phyloP scores from a whole-genome alignment of 768 basidiomycete species.

The Xanthoconium purpureum region DNA sequence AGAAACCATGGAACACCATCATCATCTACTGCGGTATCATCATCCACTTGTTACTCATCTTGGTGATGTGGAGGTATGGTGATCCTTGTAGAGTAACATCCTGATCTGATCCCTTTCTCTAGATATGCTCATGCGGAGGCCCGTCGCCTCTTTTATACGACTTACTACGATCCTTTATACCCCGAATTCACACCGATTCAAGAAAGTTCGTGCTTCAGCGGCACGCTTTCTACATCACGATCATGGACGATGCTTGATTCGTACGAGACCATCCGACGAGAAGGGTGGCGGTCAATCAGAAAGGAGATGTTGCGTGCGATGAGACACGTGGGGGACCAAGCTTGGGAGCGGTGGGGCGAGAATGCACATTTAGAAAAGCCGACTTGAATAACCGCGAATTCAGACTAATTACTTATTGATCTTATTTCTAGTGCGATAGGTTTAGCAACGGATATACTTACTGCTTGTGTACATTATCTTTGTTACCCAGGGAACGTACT shows the following conservation, averaged over 20 bases:
- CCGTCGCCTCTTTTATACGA: slow-evolving; percentile 60
- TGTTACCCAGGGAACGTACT: slow-evolving; percentile 7
- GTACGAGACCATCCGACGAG: slow-evolving; percentile 37
- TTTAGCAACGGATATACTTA: slow-evolving; percentile 9
- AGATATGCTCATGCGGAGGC: slow-evolving; percentile 47
- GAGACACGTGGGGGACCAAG: slow-evolving; percentile 36
- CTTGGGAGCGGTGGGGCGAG: slow-evolving; percentile 46
- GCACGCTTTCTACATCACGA: slow-evolving; percentile 36
- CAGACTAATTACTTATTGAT: slow-evolving; percentile 19
- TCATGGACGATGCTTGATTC: slow-evolving; percentile 39
- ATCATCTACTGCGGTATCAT: slow-evolving; percentile 37
- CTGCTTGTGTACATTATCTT: slow-evolving; percentile 15
- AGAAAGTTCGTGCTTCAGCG: slow-evolving; percentile 23
- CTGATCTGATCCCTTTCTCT: slow-evolving; percentile 22
- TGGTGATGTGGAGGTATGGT: slow-evolving; percentile 59
- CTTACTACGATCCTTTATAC: slow-evolving; percentile 76
- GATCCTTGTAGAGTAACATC: background rate
- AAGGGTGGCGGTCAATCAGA: slow-evolving; percentile 40
- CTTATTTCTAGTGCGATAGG: slow-evolving; percentile 11
- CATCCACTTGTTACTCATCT: slow-evolving; percentile 45
- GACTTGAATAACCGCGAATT: slow-evolving; percentile 17
- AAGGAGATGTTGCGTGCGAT: slow-evolving; percentile 39
- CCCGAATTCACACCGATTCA: slow-evolving; percentile 61
- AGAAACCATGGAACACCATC: slow-evolving; percentile 24
- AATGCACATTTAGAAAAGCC: slow-evolving; percentile 27